Evolutionary conservation across 352 stramenopile genomes (phyloP), one percentile per base, ranked within the genome.

Genomic region (Pythium apleroticum): DNA sequence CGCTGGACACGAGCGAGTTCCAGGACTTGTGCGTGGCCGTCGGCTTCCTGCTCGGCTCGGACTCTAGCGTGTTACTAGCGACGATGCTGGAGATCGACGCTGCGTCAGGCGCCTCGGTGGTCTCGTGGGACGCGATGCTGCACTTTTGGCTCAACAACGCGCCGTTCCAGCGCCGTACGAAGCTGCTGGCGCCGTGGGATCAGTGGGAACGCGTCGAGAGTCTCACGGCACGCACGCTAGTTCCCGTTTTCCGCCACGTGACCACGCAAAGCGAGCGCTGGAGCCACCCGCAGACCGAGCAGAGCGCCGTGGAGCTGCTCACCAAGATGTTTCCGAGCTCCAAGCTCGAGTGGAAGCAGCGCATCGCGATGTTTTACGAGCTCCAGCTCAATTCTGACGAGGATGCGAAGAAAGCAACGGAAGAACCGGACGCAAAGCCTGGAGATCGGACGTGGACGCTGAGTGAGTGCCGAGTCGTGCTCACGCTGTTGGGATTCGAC

Each of bases 21-120:
- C 55, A 85, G 24, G 79, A 89, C 52, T 41, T 90, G 1, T 92
- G 83, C 37, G 79, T 89, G 1, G 76, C 71, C 17, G 61, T 89
- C 3, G 77, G 72, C 0, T 67, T 63, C 25, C 24, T 55, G 30
- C 39, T 74, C 9, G 55, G 56, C 5, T 27, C 28, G 10, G 66
- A 60, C 22, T 15, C 7, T 9, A 33, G 28, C 15, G 22, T 78
- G 2, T 52, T 86, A 12, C 27, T 68, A 9, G 60, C 49, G 60
- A 66, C 84, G 15, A 88, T 90, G 65, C 53, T 71, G 22, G 58
- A 75, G 27, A 69, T 88, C 2, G 75, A 88, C 35, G 69, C 71
- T 14, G 78, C 75, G 48, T 76, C 45, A 11, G 65, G 25, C 4
- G 41, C 63, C 12, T 52, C 69, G 25, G 31, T 52, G 20, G 64